Evolutionary conservation across 1,284 basidiomycete species (phyloP).

Genomic region (Xerocomus minutiporus): DNA sequence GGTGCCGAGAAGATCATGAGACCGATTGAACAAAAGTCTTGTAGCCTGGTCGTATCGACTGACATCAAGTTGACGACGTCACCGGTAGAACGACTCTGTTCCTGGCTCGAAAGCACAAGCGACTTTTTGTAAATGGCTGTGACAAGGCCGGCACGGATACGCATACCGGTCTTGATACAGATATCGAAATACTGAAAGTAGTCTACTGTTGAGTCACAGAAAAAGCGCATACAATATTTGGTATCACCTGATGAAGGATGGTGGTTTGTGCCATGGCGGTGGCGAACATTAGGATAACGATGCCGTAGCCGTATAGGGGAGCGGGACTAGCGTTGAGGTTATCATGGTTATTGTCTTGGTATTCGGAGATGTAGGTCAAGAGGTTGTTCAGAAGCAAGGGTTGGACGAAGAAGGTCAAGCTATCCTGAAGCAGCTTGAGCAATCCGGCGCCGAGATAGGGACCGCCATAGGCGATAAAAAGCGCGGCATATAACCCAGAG

Average conservation of each 20-base stretch:
- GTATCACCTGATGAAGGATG: slow-evolving; percentile 72
- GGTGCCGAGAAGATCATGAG: slow-evolving; percentile 68
- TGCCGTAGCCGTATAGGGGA: slow-evolving; percentile 62
- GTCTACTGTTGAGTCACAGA: too few species aligned
- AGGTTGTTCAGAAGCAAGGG: slow-evolving; percentile 85
- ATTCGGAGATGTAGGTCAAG: slow-evolving; percentile 76
- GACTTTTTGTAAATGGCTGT: slow-evolving; percentile 85
- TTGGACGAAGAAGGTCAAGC: slow-evolving; percentile 72
- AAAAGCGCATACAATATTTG: background rate
- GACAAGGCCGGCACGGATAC: slow-evolving; percentile 84
- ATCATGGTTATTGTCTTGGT: slow-evolving; percentile 43
- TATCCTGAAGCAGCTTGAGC: slow-evolving; percentile 78
- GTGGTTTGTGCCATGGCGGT: slow-evolving; percentile 74
- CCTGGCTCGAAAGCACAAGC: slow-evolving; percentile 80
- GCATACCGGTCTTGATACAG: slow-evolving; percentile 49
- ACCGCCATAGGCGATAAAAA: slow-evolving; percentile 75
- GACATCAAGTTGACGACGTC: slow-evolving; percentile 95
- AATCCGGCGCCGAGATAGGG: slow-evolving; percentile 66
- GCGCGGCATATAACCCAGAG: slow-evolving; percentile 61
- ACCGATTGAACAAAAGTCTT: slow-evolving; percentile 62
- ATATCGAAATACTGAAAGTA: background rate
- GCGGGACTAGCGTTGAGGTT: slow-evolving; percentile 23
- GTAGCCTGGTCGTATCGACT: slow-evolving; percentile 80
- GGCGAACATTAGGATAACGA: slow-evolving; percentile 77
- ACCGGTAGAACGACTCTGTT: slow-evolving; percentile 73